Base-by-base conservation (phyloP, 1,284 basidiomycete genomes). In the Austropuccinia psidii region DNA sequence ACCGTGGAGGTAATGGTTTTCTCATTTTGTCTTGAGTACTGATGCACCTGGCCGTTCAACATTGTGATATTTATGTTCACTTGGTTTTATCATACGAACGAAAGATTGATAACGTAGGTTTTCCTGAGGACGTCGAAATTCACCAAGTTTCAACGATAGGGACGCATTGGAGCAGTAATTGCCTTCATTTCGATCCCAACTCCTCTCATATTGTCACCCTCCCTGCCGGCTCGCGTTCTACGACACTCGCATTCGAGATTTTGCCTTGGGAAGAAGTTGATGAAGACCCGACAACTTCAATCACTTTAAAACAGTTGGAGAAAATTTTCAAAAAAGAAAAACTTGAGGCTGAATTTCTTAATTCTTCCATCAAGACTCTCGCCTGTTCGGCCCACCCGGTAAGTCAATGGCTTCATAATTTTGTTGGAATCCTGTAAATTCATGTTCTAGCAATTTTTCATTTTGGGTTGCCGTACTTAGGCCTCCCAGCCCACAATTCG, bases 1-100 rank as follows among this genome's bases (percentile, higher is more conserved):
- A 83, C 85, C 66, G 76, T 90, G 8, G 85, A 87, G 75, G 77
- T 79, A 17, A 50, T 72, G 50, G 13, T 55, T 45, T 55, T 27
- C 24, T 31, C 52, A 43, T 45, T 45, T 58, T 45, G 27, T 5
- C 4, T 15, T 33, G 41, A 11, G 9, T 45, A 11, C 41, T 45
- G 41, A 19, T 11, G n/a, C 9, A n/a, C n/a, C n/a, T n/a, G n/a
- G n/a, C n/a, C n/a, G 5, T 19, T 29, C 13, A 13, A 54, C 1
- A 29, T 13, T 19, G 13, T 1, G 27, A 1, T 54, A 13, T 54
- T 60, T 35, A 29, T 60, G 57, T 60, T 35, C 0, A 35, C 35
- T 39, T 13, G 33, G 5, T 39, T 35, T 60, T 60, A 11, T 17
- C 15, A 9, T 8, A 29, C 27, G 24, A 55, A 55, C n/a, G 15